These are phyloP conservation scores for Tausonia pullulans DNA, from an alignment of 1,284 basidiomycete species.

Conservation along the genomic window DNA sequence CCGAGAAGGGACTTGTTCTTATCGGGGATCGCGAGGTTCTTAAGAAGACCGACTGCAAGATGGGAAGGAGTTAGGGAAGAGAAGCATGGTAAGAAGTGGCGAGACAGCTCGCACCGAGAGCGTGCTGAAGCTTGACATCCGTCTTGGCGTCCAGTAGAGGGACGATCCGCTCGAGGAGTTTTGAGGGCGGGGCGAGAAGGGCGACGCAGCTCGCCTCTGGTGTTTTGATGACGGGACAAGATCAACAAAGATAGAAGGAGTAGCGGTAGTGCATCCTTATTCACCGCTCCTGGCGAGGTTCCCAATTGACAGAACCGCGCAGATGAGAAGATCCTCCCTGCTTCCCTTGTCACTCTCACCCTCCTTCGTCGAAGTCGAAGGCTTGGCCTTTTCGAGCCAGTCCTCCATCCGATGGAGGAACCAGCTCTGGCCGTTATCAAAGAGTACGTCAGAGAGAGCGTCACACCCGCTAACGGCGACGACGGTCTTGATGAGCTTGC, in stretches of 20 bases:
- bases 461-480: slow-evolving; percentile 76
- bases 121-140: slow-evolving; percentile 74
- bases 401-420: slow-evolving; percentile 57
- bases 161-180: slow-evolving; percentile 40
- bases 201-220: slow-evolving; percentile 54
- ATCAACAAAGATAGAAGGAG: not conserved
- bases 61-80: not conserved
- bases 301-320: slow-evolving; percentile 37
- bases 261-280: slow-evolving; percentile 21
- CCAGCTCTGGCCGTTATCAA: slow-evolving; percentile 44
- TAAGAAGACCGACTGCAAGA: slow-evolving; percentile 53
- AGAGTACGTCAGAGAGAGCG: slow-evolving; percentile 50
- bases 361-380: too few relatives aligned
- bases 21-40: slow-evolving; percentile 64
- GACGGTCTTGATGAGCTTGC: slow-evolving; percentile 65
- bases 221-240: not conserved
- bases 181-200: slow-evolving; percentile 45
- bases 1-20: slow-evolving; percentile 51
- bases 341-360: slow-evolving; percentile 7
- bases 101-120: slow-evolving; percentile 34
- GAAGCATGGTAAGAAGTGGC: not conserved
- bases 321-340: slow-evolving; percentile 36
- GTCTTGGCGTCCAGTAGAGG: slow-evolving; percentile 35
- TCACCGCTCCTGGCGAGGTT: slow-evolving; percentile 51
- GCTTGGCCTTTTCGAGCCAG: slow-evolving; percentile 51